phyloP scores from a whole-genome alignment of 2,329 filamentous ascomycete genomes.

The Xylaria sp. region DNA sequence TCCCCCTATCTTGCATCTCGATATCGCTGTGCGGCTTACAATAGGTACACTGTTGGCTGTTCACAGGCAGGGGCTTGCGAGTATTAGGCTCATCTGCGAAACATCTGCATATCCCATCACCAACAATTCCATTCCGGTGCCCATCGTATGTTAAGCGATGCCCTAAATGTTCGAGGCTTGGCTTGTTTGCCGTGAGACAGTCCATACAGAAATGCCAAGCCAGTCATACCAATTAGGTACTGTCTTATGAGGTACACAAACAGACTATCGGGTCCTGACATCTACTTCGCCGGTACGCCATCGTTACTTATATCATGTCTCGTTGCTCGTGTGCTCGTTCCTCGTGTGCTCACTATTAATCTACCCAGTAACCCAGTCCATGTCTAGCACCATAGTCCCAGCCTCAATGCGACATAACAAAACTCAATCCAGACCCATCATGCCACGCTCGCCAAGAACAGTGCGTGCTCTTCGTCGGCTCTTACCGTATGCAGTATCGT shows the following conservation, averaged over 20 bases:
- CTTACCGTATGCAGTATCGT: conserved; percentile 2
- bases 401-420: conserved; percentile 16
- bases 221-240: neutral
- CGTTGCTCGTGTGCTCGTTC: neutral
- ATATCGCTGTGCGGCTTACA: conserved; percentile 1
- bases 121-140: neutral
- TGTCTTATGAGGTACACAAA: neutral
- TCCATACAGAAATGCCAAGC: neutral
- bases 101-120: conserved; percentile 3
- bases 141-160: neutral
- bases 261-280: neutral
- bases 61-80: neutral
- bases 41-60: neutral
- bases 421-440: conserved; percentile 13
- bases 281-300: neutral
- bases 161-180: neutral
- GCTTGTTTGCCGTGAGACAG: neutral
- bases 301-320: neutral
- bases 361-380: neutral
- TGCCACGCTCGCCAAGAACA: conserved; percentile 13
- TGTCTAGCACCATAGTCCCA: neutral
- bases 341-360: neutral
- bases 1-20: neutral
- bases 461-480: conserved; percentile 9
- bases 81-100: neutral